Evolutionary conservation across 805 yeast species (phyloP).

Genomic region (Henningerozyma blattae): DNA sequence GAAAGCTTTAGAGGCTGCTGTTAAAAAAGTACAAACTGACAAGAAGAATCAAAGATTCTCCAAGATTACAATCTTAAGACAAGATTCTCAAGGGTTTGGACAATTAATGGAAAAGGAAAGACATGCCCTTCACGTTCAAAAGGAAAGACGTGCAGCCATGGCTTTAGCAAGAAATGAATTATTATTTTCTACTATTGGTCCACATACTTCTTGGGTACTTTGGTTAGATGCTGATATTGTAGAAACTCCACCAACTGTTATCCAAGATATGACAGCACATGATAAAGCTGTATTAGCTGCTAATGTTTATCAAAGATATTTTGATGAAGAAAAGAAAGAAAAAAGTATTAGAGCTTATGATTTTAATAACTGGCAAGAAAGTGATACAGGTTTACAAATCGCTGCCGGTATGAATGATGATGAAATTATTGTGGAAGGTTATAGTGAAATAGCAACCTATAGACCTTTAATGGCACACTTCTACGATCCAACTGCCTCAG

Average conservation of each 20-base stretch:
- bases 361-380: slow-evolving; percentile 90
- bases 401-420: slow-evolving; percentile 70
- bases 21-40: slow-evolving; percentile 58
- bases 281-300: slow-evolving; percentile 84
- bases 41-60: slow-evolving; percentile 57
- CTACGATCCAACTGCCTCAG: slow-evolving; percentile 55
- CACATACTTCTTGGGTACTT: slow-evolving; percentile 86
- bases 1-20: slow-evolving; percentile 57
- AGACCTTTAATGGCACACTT: slow-evolving; percentile 89
- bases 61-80: slow-evolving; percentile 80
- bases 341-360: slow-evolving; percentile 76
- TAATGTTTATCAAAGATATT: slow-evolving; percentile 80
- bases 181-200: slow-evolving; percentile 76
- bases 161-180: slow-evolving; percentile 89
- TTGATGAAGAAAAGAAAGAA: slow-evolving; percentile 44
- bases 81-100: slow-evolving; percentile 69
- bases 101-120: slow-evolving; percentile 78
- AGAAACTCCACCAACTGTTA: slow-evolving; percentile 71
- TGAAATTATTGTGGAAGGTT: slow-evolving; percentile 92
- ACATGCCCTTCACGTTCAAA: slow-evolving; percentile 79
- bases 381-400: slow-evolving; percentile 64
- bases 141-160: slow-evolving; percentile 82
- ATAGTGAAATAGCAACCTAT: slow-evolving; percentile 84
- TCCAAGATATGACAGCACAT: slow-evolving; percentile 80
- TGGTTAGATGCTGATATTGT: slow-evolving; percentile 95